Evolutionary conservation across 331 rosid species (phyloP), one percentile per base, ranked within the genome.

Genomic region (Quercus lobata): DNA sequence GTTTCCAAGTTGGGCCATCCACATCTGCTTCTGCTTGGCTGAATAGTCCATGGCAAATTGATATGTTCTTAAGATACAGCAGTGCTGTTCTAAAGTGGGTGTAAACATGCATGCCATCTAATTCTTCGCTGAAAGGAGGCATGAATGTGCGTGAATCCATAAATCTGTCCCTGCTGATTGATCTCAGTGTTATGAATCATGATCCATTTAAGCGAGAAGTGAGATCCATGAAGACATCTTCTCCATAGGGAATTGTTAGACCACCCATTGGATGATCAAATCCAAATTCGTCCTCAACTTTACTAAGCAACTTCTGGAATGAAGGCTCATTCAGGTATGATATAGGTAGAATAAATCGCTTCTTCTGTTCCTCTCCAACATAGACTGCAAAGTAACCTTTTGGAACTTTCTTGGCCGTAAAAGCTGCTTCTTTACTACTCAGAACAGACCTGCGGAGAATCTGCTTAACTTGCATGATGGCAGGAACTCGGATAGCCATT

Each of bases 241-340:
- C 84, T 61, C 79, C 74, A 57, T 83, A 87, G 24, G 90, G 90
- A 57, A 84, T 76, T 18, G 86, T 84, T 2, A 84, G 77, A 74
- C 84, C 87, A 29, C 89, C 89, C 87, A 83, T 86, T 17, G 83
- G 84, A 68, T 86, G 85, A 56, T 80, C 71, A 72, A 68, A 86
- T 58, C 87, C 83, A 7, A 83, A 83, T 57, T 83, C 89, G 65
- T 86, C 87, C 71, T 86, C 88, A 24, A 53, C 82, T 9, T 72
- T 71, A 35, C 75, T 55, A 2, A 81, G 74, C 77, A 86, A 57
- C 22, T 81, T 76, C 53, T 81, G 83, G 57, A 87, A 81, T 41
- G 80, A 75, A 87, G 84, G 86, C 41, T 69, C 74, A 60, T 76
- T 82, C 80, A 81, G 18, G 54, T 63, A 71, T 71, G 85, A 78